Conservation (phyloP, 371 early-diverging fungal species). For the Syncephalastrum racemosum region DNA sequence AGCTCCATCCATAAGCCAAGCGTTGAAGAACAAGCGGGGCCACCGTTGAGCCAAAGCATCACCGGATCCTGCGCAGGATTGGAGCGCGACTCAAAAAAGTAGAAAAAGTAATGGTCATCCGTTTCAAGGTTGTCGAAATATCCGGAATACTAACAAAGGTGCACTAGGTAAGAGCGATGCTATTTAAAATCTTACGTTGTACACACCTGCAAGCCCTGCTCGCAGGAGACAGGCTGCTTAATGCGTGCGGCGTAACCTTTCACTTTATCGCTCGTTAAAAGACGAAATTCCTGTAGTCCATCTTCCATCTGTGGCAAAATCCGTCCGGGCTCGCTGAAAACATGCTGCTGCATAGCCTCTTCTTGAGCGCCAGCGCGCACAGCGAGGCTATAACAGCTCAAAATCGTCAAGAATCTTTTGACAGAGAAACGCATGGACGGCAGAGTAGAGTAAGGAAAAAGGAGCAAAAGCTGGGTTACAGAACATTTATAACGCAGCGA, state of each 20-base stretch:
- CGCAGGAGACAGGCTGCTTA: conserved; percentile 33
- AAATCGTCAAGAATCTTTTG: no score
- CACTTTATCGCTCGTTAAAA: conserved; percentile 18
- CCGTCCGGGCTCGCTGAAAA: no score
- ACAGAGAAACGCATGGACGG: no score
- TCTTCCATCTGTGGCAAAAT: no score
- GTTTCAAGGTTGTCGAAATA: conserved; percentile 59
- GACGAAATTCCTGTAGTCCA: conserved; percentile 3
- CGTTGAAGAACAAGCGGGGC: conserved; percentile 77
- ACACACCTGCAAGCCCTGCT: conserved; percentile 31
- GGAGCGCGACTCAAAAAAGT: conserved; percentile 81
- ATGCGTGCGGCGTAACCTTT: conserved; percentile 30
- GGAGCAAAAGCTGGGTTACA: no score
- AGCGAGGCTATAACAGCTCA: no score
- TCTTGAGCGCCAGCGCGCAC: no score
- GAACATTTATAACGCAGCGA: no score
- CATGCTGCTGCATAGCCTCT: no score
- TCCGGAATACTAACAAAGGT: conserved; percentile 33
- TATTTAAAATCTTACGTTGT: not conserved
- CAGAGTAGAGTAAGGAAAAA: no score
- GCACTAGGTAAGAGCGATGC: no score
- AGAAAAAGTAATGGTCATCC: conserved; percentile 75
- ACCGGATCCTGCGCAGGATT: conserved; percentile 72
- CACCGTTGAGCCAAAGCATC: conserved; percentile 80
- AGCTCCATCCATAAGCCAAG: conserved; percentile 84